Percentiles rank a stretch among this genome's conserved stretches.
Evolutionary conservation across 2,329 filamentous ascomycete genomes (phyloP).

Genomic region (Bisporella sp.): DNA sequence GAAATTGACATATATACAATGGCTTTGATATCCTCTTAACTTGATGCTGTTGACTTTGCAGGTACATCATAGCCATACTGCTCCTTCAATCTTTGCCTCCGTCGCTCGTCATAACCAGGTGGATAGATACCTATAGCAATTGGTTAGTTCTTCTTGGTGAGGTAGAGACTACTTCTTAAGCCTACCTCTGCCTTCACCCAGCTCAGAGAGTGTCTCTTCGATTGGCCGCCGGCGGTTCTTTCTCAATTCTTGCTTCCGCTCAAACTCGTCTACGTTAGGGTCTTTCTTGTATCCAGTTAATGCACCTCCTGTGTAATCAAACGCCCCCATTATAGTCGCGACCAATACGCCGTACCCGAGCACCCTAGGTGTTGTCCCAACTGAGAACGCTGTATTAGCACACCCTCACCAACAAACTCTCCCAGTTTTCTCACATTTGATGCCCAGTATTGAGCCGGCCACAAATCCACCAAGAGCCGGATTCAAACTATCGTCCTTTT

Average conservation of each 20-base stretch:
- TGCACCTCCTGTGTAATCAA: constrained; percentile 55
- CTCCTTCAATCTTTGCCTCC: constrained; percentile 59
- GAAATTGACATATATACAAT: too few species aligned
- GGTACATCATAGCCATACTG: constrained; percentile 62
- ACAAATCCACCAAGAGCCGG: constrained; percentile 58
- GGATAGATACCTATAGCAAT: constrained; percentile 51
- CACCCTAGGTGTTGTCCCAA: constrained; percentile 54
- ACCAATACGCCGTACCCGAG: constrained; percentile 56
- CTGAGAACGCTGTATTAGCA: constrained; percentile 30
- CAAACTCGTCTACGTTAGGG: constrained; percentile 52
- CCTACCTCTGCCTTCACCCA: constrained; percentile 67
- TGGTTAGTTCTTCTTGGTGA: constrained; percentile 4
- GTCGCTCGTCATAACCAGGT: constrained; percentile 61
- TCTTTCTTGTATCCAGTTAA: constrained; percentile 44
- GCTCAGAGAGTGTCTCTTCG: constrained; percentile 57
- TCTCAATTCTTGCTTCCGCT: constrained; percentile 53
- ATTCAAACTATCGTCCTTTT: constrained; percentile 62
- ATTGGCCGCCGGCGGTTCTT: constrained; percentile 55
- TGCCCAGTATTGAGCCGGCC: constrained; percentile 53
- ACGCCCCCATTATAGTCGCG: constrained; percentile 49
- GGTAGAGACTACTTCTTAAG: constrained; percentile 8
- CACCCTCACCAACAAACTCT: neutral
- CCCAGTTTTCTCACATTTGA: constrained; percentile 42
- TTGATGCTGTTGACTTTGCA: constrained; percentile 16
- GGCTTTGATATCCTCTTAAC: too few species aligned